These are phyloP conservation scores for Crithidia thermophila DNA, from an alignment of 208 protist species.

Conservation along the genomic window DNA sequence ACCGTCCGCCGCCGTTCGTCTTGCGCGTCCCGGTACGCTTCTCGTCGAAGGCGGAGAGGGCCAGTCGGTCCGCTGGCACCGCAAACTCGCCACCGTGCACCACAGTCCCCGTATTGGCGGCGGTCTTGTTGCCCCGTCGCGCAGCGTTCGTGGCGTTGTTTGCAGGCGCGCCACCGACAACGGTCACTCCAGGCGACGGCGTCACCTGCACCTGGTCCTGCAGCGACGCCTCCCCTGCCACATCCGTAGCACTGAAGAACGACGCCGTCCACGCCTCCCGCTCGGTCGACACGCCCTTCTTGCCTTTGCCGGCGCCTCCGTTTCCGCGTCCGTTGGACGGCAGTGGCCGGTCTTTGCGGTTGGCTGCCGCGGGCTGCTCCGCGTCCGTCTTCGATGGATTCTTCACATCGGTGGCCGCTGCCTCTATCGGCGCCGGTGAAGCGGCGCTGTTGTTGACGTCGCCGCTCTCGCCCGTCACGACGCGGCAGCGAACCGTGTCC, in stretches of 20 bases:
- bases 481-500: conserved; percentile 23
- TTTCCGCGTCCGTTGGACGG: background rate
- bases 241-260: conserved; percentile 24
- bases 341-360: background rate
- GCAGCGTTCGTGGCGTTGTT: background rate
- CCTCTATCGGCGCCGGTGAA: background rate
- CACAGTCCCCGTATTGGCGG: conserved; percentile 17
- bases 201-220: conserved; percentile 37
- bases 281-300: conserved; percentile 11
- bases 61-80: conserved; percentile 39
- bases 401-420: background rate
- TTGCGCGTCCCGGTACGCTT: conserved; percentile 16
- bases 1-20: conserved; percentile 2
- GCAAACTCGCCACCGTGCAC: conserved; percentile 63
- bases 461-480: conserved; percentile 1
- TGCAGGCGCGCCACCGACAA: conserved; percentile 9
- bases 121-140: conserved; percentile 12
- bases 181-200: conserved; percentile 34
- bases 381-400: background rate
- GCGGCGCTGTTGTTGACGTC: background rate
- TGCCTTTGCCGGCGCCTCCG: background rate
- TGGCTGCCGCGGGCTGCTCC: background rate
- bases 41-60: conserved; percentile 26
- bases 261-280: conserved; percentile 29
- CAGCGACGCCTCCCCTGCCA: conserved; percentile 21